Percentiles rank a stretch among this genome's conserved stretches.
Evolutionary conservation across 129 eudicot species (phyloP).

Genomic region (Artemisia argyi): DNA sequence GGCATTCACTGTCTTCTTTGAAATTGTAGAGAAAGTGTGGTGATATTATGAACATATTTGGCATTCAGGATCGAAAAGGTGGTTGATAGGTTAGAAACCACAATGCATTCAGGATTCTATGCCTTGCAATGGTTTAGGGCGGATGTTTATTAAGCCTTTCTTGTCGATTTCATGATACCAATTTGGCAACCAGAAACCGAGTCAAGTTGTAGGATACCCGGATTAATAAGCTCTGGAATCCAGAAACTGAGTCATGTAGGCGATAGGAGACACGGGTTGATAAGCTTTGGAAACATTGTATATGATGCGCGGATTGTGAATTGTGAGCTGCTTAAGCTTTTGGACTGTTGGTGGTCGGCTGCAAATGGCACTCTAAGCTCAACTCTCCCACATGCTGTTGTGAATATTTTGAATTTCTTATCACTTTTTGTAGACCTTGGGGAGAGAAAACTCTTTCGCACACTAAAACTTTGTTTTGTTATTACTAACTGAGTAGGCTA

Average conservation of each 20-base stretch:
- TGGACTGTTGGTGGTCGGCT: neutral
- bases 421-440: neutral
- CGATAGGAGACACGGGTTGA: neutral
- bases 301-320: neutral
- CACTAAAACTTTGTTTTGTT: neutral
- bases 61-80: neutral
- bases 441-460: neutral
- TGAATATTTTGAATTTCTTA: too few species aligned
- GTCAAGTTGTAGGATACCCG: too few species aligned
- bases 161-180: too few species aligned
- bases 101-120: neutral
- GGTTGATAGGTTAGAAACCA: constrained; percentile 9
- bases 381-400: too few species aligned
- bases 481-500: neutral
- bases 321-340: constrained; percentile 5
- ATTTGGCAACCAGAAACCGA: too few species aligned
- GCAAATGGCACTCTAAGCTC: too few species aligned
- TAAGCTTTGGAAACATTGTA: neutral
- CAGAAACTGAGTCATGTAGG: neutral
- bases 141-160: neutral
- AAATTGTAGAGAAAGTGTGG: neutral
- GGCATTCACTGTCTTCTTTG: neutral
- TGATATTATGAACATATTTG: too few species aligned
- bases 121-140: neutral
- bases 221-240: too few species aligned